These are phyloP conservation scores for Chenopodium berlandieri DNA, from an alignment of 148 eudicot species.

Conservation along the genomic window DNA sequence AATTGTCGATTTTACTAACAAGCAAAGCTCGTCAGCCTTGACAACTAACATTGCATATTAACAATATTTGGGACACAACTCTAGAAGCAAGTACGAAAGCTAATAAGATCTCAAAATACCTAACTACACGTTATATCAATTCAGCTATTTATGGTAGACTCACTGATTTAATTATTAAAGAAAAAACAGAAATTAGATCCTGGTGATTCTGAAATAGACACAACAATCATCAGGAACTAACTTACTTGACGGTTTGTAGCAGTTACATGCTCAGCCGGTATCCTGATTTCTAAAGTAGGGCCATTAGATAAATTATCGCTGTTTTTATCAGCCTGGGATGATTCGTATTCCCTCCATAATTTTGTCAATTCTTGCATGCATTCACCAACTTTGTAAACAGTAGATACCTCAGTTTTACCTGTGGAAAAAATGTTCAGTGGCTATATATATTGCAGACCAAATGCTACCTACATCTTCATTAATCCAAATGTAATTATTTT, in stretches of 20 bases:
- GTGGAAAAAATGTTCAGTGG: constrained; percentile 23
- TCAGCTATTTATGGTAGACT: not conserved
- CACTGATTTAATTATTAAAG: not conserved
- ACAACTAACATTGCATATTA: not conserved
- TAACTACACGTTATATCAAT: not conserved
- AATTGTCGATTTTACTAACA: not conserved
- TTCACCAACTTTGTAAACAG: constrained; percentile 79
- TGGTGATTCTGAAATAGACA: not conserved
- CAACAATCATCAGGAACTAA: not conserved
- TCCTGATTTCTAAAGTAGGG: constrained; percentile 80
- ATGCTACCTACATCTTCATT: not conserved
- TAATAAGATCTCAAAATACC: not conserved
- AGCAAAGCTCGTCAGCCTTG: constrained; percentile 1
- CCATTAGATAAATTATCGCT: constrained; percentile 53
- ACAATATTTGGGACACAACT: not conserved
- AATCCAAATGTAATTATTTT: not conserved
- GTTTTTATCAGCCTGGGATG: constrained; percentile 50
- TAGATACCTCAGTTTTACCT: constrained; percentile 72
- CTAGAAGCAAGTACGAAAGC: not conserved
- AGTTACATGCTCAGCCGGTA: constrained; percentile 93
- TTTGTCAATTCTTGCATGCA: constrained; percentile 85
- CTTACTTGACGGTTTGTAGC: constrained; percentile 96
- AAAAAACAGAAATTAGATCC: not conserved
- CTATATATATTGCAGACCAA: constrained; percentile 11
- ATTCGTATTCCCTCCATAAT: constrained; percentile 82